A percentile compares a stretch with the other conserved stretches of the same genome.
Conservation (phyloP, 148 eudicot species). For the Rhododendron griersonianum region DNA sequence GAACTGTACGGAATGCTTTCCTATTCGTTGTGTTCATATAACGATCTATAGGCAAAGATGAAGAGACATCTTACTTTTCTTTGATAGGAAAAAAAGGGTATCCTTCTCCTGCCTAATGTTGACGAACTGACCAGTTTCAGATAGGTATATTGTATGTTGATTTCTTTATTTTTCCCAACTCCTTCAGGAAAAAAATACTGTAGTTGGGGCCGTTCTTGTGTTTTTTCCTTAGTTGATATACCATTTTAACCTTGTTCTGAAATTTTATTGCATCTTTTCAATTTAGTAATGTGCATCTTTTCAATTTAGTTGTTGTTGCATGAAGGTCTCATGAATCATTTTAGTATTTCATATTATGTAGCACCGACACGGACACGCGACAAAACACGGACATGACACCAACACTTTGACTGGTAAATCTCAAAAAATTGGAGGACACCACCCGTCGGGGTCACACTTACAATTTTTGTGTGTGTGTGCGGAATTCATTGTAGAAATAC, state of each 20-base stretch:
- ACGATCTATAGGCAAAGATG: not conserved
- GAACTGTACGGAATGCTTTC: not conserved
- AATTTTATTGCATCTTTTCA: not conserved
- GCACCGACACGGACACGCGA: not conserved
- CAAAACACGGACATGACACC: not conserved
- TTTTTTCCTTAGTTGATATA: not conserved
- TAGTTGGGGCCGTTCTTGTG: not conserved
- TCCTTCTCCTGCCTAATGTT: not conserved
- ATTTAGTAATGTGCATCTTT: not conserved
- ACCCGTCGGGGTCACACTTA: no score
- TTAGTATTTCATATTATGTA: not conserved
- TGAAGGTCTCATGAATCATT: not conserved
- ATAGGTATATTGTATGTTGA: not conserved
- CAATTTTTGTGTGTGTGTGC: no score
- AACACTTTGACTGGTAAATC: not conserved
- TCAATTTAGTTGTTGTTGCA: not conserved
- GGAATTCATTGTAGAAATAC: not conserved
- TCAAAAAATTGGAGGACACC: not conserved
- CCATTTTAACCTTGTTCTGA: not conserved
- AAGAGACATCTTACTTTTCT: not conserved
- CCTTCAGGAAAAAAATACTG: not conserved
- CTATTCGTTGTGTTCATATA: not conserved
- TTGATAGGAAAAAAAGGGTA: not conserved
- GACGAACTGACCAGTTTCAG: not conserved
- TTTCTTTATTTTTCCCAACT: not conserved